Conservation (phyloP, 805 yeast species). For the Spathaspora hagerdaliae region DNA sequence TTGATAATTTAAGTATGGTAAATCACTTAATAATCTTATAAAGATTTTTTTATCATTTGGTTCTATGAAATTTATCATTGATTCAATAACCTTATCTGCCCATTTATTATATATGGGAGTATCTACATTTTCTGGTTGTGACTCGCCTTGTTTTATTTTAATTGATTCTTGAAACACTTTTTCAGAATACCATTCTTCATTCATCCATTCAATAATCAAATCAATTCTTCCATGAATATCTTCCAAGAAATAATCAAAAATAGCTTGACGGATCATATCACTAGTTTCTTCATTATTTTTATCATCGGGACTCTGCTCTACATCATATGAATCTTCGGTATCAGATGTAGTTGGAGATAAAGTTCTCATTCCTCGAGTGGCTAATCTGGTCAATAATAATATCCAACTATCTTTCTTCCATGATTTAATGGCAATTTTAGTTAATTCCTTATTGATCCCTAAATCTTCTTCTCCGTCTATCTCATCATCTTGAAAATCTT, state of each 20-base stretch:
- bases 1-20: conserved; percentile 67
- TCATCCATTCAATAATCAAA: conserved; percentile 83
- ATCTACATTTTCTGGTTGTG: conserved; percentile 5
- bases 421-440: conserved; percentile 47
- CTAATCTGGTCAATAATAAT: conserved; percentile 65
- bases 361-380: conserved; percentile 70
- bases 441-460: conserved; percentile 45
- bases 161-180: conserved; percentile 33
- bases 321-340: conserved; percentile 2
- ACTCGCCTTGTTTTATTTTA: conserved; percentile 12
- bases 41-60: conserved; percentile 74
- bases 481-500: conserved; percentile 10
- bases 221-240: conserved; percentile 73
- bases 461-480: conserved; percentile 10
- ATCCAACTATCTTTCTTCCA: conserved; percentile 75
- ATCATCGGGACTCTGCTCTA: conserved; percentile 22
- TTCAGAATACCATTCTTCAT: conserved; percentile 88
- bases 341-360: conserved; percentile 3
- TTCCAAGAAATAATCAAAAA: conserved; percentile 68
- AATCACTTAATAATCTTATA: conserved; percentile 78
- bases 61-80: conserved; percentile 81
- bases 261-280: conserved; percentile 60
- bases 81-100: conserved; percentile 69
- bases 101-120: conserved; percentile 62
- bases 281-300: conserved; percentile 40